Percentiles rank a stretch among this genome's conserved stretches.
These are phyloP conservation scores for Xylaria sp. DNA, from an alignment of 2,329 filamentous ascomycete genomes.

Conservation along the genomic window DNA sequence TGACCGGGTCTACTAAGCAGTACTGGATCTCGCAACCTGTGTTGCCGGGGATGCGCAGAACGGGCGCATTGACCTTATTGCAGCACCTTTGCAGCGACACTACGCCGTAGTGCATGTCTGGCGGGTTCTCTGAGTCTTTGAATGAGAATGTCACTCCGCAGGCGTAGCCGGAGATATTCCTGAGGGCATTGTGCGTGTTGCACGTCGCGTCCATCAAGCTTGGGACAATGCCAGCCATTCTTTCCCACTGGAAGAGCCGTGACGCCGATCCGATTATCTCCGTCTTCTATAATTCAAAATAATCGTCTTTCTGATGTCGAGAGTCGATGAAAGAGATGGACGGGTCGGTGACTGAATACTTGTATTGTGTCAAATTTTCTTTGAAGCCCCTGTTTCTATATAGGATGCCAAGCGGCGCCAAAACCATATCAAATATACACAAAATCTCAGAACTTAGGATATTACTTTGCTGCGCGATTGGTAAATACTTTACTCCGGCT, in stretches of 20 bases:
- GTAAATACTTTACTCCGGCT: background rate
- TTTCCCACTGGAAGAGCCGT: background rate
- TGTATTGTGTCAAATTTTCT: background rate
- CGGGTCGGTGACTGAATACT: background rate
- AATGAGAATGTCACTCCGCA: slow-evolving; percentile 42
- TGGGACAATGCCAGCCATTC: slow-evolving; percentile 37
- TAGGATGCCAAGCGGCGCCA: slow-evolving; percentile 3
- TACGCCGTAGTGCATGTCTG: slow-evolving; percentile 42
- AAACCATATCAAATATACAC: background rate
- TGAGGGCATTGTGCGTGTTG: slow-evolving; percentile 43
- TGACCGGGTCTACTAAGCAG: slow-evolving; percentile 36
- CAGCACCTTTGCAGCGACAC: slow-evolving; percentile 40
- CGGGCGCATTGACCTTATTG: slow-evolving; percentile 32
- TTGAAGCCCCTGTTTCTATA: background rate
- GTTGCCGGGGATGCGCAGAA: slow-evolving; percentile 43
- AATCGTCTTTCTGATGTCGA: background rate
- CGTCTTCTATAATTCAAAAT: background rate
- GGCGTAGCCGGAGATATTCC: slow-evolving; percentile 40
- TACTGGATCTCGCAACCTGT: slow-evolving; percentile 45
- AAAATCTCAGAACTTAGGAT: background rate
- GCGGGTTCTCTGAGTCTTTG: slow-evolving; percentile 34
- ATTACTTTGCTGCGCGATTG: background rate
- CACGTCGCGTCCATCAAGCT: slow-evolving; percentile 39
- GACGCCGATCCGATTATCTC: background rate
- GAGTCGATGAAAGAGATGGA: background rate